Conservation (phyloP, 768 basidiomycete genomes). For the Sporobolomyces phaffii region DNA sequence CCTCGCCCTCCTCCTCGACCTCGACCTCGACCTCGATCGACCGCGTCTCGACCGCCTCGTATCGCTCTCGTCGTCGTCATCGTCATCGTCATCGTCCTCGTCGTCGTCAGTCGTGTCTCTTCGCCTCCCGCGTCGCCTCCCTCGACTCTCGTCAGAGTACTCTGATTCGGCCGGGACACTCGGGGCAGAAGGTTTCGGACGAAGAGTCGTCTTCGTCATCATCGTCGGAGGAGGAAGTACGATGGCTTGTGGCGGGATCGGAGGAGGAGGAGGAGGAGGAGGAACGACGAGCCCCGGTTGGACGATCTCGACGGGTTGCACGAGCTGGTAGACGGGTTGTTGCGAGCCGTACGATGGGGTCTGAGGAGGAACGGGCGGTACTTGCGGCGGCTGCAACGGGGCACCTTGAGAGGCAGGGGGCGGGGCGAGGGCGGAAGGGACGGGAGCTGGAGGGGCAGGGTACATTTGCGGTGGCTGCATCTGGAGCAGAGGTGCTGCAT, state of each 20-base stretch:
- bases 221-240: no score
- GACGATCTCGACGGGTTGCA: conserved; percentile 10
- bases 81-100: background rate
- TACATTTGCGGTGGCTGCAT: background rate
- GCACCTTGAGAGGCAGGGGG: no score
- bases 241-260: no score
- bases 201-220: no score
- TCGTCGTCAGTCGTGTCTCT: background rate
- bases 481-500: background rate
- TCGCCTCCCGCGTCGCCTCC: background rate
- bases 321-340: conserved; percentile 2
- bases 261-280: conserved; percentile 1
- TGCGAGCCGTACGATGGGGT: background rate
- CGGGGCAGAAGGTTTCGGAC: conserved; percentile 4
- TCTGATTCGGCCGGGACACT: background rate
- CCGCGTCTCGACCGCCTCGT: background rate
- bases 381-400: background rate
- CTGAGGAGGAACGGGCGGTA: background rate
- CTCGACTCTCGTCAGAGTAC: background rate
- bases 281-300: background rate
- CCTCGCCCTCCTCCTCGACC: background rate
- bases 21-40: background rate
- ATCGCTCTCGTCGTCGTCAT: background rate
- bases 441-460: background rate
- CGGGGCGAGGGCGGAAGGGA: background rate